A percentile compares a stretch with the other conserved stretches of the same genome.
Conservation (phyloP, 2,329 filamentous ascomycete genomes). For the Exophiala bonariae region DNA sequence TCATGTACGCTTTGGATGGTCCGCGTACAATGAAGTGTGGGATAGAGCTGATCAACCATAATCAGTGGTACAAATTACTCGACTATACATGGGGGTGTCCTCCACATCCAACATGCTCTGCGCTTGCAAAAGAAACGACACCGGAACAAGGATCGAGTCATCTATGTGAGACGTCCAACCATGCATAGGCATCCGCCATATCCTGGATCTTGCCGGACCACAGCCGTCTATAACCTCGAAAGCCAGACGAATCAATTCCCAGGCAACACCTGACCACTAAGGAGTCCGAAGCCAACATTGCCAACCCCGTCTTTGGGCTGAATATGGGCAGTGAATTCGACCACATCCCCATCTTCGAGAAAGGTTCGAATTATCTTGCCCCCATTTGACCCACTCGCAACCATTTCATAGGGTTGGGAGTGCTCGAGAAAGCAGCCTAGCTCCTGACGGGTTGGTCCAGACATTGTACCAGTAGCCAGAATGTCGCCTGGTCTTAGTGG, state of each 20-base stretch:
- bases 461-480: constrained; percentile 76
- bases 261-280: constrained; percentile 61
- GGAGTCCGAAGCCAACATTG: constrained; percentile 74
- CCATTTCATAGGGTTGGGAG: constrained; percentile 59
- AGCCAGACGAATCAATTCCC: constrained; percentile 21
- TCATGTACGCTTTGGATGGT: too few species aligned
- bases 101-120: too few species aligned
- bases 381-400: background rate
- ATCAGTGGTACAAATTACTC: too few species aligned
- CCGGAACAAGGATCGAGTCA: too few species aligned
- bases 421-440: constrained; percentile 72
- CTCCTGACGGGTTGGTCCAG: constrained; percentile 55
- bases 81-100: too few species aligned
- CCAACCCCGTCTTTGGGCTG: constrained; percentile 61
- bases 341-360: constrained; percentile 70
- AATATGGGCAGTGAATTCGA: constrained; percentile 57
- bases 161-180: too few species aligned
- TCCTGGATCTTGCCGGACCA: too few species aligned
- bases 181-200: too few species aligned
- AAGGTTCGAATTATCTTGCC: constrained; percentile 59
- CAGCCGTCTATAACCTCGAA: too few species aligned
- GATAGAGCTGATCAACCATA: too few species aligned
- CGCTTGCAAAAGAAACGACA: too few species aligned
- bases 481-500: constrained; percentile 71
- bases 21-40: too few species aligned